Evolutionary conservation across 805 yeast genomes (phyloP).

Genomic region (Komagataella ulmi): DNA sequence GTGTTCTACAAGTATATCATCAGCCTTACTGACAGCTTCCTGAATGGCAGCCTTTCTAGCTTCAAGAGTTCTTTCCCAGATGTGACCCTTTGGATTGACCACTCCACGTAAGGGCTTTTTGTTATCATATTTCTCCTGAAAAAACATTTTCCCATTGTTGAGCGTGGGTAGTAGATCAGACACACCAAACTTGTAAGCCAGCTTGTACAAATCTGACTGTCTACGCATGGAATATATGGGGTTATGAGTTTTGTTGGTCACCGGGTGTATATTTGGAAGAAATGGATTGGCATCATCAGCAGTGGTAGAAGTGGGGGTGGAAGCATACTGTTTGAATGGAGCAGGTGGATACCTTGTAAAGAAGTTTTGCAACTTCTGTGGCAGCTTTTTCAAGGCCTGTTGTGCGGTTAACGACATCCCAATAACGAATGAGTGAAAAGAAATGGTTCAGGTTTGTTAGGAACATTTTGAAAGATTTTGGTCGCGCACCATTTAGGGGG

Average conservation of each 20-base stretch:
- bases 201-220: conserved; percentile 70
- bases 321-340: conserved; percentile 56
- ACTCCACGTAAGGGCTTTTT: conserved; percentile 71
- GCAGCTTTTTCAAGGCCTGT: conserved; percentile 36
- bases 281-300: conserved; percentile 79
- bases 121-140: conserved; percentile 58
- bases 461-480: background rate
- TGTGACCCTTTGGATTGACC: conserved; percentile 63
- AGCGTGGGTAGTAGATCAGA: conserved; percentile 61
- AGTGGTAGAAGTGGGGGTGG: conserved; percentile 46
- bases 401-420: conserved; percentile 12
- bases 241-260: conserved; percentile 63
- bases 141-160: conserved; percentile 52
- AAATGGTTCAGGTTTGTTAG: background rate
- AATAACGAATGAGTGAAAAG: background rate
- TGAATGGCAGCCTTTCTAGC: conserved; percentile 46
- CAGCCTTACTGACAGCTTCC: conserved; percentile 55
- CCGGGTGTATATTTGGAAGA: conserved; percentile 71
- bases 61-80: conserved; percentile 58
- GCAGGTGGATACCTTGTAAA: conserved; percentile 78
- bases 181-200: conserved; percentile 74
- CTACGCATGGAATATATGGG: conserved; percentile 73
- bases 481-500: background rate
- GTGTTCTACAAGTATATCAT: conserved; percentile 49
- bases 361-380: conserved; percentile 55